Conservation (phyloP, 192 early-diverging fungal genomes). For the Funneliformis geosporum region DNA sequence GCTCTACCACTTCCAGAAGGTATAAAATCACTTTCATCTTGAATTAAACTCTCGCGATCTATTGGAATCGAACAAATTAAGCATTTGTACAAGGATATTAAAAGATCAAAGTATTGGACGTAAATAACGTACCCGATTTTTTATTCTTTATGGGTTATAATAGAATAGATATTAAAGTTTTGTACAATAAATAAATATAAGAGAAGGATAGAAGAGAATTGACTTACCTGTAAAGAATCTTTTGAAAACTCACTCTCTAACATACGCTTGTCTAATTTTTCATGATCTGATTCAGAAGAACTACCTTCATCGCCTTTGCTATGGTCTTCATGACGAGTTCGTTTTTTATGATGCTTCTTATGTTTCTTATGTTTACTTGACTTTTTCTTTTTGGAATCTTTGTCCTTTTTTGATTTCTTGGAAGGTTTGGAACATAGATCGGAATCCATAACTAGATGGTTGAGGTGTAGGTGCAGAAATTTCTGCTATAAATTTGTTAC, state of each 20-base stretch:
- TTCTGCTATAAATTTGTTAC: too few species aligned
- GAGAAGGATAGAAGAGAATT: neutral
- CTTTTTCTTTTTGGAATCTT: conserved; percentile 12
- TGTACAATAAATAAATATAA: neutral
- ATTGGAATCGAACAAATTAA: neutral
- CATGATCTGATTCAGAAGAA: neutral
- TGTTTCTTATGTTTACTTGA: conserved; percentile 5
- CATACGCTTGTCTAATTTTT: neutral
- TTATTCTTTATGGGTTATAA: neutral
- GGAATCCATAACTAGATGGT: neutral
- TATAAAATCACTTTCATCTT: neutral
- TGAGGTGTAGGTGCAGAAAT: too few species aligned
- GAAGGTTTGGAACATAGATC: neutral
- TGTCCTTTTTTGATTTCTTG: conserved; percentile 22
- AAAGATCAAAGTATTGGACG: too few species aligned
- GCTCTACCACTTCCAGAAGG: neutral
- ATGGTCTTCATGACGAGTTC: neutral
- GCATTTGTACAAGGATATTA: too few species aligned
- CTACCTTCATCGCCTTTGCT: neutral
- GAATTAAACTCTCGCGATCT: neutral
- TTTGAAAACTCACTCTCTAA: neutral
- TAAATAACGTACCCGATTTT: neutral
- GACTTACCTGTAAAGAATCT: neutral
- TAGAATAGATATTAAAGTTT: neutral
- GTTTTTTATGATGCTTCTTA: conserved; percentile 18